Evolutionary conservation across 2,329 filamentous ascomycete genomes (phyloP).

Genomic region (Cercospora sojina): DNA sequence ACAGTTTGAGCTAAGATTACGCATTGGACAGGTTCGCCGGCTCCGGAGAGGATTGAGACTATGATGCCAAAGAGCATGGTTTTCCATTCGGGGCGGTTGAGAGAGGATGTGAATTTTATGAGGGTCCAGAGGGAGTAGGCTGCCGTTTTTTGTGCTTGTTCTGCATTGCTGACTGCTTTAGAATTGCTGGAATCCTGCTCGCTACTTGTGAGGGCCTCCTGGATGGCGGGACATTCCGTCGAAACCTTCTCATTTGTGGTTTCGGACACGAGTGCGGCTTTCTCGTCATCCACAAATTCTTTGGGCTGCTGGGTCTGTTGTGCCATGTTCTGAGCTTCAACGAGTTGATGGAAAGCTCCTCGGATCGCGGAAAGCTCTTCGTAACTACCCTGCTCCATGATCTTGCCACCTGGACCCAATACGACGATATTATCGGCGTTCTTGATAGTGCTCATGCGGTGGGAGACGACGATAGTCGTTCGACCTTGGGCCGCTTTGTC

Average conservation of each 20-base stretch:
- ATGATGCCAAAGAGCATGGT: slow-evolving; percentile 71
- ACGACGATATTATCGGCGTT: slow-evolving; percentile 46
- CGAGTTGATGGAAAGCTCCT: slow-evolving; percentile 10
- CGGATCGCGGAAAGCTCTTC: slow-evolving; percentile 15
- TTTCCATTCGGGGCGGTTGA: slow-evolving; percentile 70
- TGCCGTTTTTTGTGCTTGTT: neutral
- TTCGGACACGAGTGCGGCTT: neutral
- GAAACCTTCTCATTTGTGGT: neutral
- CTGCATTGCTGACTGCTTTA: too few species aligned
- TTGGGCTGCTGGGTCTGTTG: neutral
- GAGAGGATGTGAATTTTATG: slow-evolving; percentile 72
- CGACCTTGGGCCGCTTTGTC: slow-evolving; percentile 29
- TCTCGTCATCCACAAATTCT: neutral
- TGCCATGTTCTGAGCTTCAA: slow-evolving; percentile 14
- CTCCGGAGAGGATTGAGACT: slow-evolving; percentile 73
- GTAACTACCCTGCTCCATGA: slow-evolving; percentile 44
- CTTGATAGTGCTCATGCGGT: slow-evolving; percentile 46
- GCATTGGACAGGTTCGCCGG: slow-evolving; percentile 70
- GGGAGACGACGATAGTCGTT: slow-evolving; percentile 46
- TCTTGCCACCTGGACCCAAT: slow-evolving; percentile 38
- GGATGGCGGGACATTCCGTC: neutral
- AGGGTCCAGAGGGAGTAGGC: slow-evolving; percentile 70
- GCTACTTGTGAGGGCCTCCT: neutral
- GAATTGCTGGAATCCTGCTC: neutral
- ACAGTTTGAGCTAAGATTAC: slow-evolving; percentile 88